Conservation (phyloP, 805 yeast genomes). For the Suhomyces kilbournensis region DNA sequence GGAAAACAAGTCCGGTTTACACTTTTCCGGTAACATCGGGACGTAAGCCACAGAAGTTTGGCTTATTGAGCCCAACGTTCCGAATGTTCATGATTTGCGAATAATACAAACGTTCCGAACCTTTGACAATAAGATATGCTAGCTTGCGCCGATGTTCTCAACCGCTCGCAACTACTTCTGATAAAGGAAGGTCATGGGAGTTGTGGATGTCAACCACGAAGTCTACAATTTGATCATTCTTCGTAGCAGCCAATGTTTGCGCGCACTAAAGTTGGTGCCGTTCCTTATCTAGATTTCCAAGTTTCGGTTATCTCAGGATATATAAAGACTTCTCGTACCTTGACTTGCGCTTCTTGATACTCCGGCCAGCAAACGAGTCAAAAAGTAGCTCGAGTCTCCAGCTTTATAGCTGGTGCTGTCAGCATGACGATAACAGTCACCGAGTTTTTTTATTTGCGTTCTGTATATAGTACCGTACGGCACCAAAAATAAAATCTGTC, state of each 20-base stretch:
- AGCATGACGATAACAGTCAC: background rate
- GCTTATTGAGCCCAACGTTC: background rate
- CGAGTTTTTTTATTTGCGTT: background rate
- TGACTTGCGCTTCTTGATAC: background rate
- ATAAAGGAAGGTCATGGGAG: background rate
- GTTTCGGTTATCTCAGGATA: background rate
- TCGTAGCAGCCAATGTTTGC: background rate
- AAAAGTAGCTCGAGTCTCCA: background rate
- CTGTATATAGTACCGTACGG: conserved; percentile 1
- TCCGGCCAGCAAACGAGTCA: background rate
- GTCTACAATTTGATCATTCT: background rate
- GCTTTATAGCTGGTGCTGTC: background rate
- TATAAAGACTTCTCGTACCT: background rate
- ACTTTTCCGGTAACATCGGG: background rate
- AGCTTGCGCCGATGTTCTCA: background rate
- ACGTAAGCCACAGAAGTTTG: background rate
- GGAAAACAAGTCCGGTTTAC: background rate
- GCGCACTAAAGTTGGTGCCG: background rate
- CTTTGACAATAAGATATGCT: background rate
- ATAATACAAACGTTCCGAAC: background rate
- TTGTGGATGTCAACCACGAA: no score
- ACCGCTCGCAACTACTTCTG: background rate
- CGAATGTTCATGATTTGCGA: background rate
- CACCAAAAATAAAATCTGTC: conserved; percentile 1
- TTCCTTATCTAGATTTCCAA: no score